phyloP scores from a whole-genome alignment of 495 filamentous ascomycete genomes.

The Penicillium antarcticum region DNA sequence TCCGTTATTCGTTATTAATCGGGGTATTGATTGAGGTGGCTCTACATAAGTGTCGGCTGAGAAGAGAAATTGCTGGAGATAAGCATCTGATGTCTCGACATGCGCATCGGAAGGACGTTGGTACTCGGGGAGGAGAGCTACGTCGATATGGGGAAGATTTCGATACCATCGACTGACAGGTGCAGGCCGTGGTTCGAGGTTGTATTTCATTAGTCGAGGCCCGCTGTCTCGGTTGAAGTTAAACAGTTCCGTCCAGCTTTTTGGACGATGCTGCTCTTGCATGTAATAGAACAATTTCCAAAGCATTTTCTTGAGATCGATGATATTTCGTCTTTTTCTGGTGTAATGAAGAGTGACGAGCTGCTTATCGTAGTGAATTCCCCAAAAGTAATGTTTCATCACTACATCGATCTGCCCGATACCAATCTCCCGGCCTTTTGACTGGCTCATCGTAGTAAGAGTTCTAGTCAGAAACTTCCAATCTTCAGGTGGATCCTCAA shows the following conservation, averaged over 20 bases:
- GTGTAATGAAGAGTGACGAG: background rate
- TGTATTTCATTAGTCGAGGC: conserved; percentile 30
- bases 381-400: conserved; percentile 29
- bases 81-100: conserved; percentile 8
- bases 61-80: conserved; percentile 16
- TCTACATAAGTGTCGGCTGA: background rate
- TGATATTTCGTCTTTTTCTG: background rate
- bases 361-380: conserved; percentile 16
- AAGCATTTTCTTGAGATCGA: conserved; percentile 1
- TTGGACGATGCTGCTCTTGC: conserved; percentile 15
- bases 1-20: background rate
- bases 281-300: conserved; percentile 31
- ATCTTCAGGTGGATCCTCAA: conserved; percentile 25
- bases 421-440: background rate
- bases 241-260: conserved; percentile 9
- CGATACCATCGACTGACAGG: conserved; percentile 30
- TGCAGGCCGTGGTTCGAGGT: conserved; percentile 5
- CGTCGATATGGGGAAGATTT: background rate
- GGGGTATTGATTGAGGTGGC: background rate
- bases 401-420: background rate
- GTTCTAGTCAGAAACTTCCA: conserved; percentile 5
- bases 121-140: background rate
- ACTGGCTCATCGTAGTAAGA: background rate
- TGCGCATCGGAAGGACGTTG: conserved; percentile 13
- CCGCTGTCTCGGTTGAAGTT: conserved; percentile 31